A percentile compares a stretch with the other conserved stretches of the same genome.
phyloP scores from a whole-genome alignment of 2,329 filamentous ascomycete genomes.

The Pseudocercospora fuligena region DNA sequence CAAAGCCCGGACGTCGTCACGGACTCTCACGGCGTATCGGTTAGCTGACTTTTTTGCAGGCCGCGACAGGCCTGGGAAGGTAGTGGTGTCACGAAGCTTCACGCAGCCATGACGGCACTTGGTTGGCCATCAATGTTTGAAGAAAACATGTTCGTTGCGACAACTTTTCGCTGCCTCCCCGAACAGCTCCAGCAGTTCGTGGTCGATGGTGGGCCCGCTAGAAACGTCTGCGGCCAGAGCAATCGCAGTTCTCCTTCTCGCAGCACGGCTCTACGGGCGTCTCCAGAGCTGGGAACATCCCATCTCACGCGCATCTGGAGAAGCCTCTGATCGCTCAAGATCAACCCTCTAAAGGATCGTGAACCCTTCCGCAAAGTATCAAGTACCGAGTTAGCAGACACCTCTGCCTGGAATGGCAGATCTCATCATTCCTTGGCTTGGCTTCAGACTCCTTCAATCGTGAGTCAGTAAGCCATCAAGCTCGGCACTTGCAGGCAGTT shows the following conservation, averaged over 20 bases:
- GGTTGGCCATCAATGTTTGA: not conserved
- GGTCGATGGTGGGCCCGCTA: not conserved
- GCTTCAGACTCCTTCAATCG: not conserved
- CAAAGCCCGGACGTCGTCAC: slow-evolving; percentile 16
- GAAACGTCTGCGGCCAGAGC: not conserved
- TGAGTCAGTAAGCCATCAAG: not conserved
- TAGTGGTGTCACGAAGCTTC: not conserved
- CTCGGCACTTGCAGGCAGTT: slow-evolving; percentile 1
- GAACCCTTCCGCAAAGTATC: not conserved
- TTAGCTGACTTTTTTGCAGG: slow-evolving; percentile 17
- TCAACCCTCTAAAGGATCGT: not conserved
- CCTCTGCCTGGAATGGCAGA: not conserved
- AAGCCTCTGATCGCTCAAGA: not conserved
- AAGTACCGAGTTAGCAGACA: not conserved
- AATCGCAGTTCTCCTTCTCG: not conserved
- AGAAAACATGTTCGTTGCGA: not conserved
- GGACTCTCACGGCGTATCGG: slow-evolving; percentile 6
- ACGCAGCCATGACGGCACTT: not conserved
- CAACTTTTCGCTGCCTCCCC: not conserved
- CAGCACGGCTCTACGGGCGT: not conserved
- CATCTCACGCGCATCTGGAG: not conserved
- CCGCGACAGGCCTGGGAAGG: not conserved
- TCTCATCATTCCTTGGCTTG: not conserved
- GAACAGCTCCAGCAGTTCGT: not conserved
- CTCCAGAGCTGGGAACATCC: not conserved